Evolutionary conservation across 2,329 filamentous ascomycete genomes (phyloP).

Genomic region (Hypocreales sp.): DNA sequence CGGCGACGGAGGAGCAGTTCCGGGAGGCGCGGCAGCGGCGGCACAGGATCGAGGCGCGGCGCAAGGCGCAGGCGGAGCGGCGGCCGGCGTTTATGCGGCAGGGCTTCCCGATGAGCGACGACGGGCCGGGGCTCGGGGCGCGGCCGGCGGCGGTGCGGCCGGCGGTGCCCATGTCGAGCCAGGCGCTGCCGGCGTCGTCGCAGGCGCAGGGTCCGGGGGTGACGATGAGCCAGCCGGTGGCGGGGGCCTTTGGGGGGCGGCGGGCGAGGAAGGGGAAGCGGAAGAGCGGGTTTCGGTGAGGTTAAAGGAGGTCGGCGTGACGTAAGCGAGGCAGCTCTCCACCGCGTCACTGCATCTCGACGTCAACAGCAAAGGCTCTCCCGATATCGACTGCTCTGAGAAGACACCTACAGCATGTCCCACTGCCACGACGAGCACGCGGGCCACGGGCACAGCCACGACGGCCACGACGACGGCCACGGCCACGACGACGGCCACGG

Average conservation of each 20-base stretch:
- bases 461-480: slow-evolving; percentile 83
- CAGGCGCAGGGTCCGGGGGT: slow-evolving; percentile 17
- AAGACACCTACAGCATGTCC: no score
- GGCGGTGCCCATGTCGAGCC: slow-evolving; percentile 19
- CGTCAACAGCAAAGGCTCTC: no score
- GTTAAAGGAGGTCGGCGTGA: background rate
- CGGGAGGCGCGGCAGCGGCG: slow-evolving; percentile 17
- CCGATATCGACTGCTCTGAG: no score
- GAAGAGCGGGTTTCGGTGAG: slow-evolving; percentile 23
- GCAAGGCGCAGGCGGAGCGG: slow-evolving; percentile 17
- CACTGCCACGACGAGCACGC: slow-evolving; percentile 37
- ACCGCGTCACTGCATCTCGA: no score
- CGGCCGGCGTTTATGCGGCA: slow-evolving; percentile 13
- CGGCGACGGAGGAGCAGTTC: slow-evolving; percentile 19
- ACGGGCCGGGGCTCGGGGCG: no score
- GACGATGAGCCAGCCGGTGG: slow-evolving; percentile 29
- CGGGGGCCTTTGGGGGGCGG: slow-evolving; percentile 30
- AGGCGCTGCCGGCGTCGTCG: slow-evolving; percentile 14
- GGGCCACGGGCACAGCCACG: slow-evolving; percentile 33
- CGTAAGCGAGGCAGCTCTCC: slow-evolving; percentile 1
- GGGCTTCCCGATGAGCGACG: slow-evolving; percentile 5
- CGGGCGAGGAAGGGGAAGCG: slow-evolving; percentile 24
- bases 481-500: slow-evolving; percentile 40
- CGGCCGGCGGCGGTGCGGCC: no score
- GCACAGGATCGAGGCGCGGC: slow-evolving; percentile 16